Percentiles rank a stretch among this genome's conserved stretches.
Evolutionary conservation across 108 stramenopile species (phyloP).

Genomic region (Aurantiochytrium sp.): DNA sequence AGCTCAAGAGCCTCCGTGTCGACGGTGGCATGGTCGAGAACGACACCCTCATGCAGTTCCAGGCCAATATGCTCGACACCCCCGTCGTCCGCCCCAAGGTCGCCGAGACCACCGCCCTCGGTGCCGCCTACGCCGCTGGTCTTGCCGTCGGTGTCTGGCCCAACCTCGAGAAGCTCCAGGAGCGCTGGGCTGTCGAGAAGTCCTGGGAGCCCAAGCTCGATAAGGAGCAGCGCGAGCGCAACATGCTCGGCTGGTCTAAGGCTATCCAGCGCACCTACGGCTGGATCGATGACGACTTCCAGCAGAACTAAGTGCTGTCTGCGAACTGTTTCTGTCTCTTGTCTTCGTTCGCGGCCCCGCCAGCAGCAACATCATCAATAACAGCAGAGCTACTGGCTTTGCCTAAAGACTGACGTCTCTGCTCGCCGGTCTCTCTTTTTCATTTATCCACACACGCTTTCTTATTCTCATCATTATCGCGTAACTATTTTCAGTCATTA

Average conservation of each 20-base stretch:
- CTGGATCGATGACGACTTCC: slow-evolving; percentile 52
- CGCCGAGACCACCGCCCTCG: slow-evolving; percentile 87
- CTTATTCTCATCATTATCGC: too few species aligned
- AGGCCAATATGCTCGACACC: slow-evolving; percentile 80
- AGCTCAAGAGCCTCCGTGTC: slow-evolving; percentile 62
- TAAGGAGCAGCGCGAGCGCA: slow-evolving; percentile 44
- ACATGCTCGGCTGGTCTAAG: slow-evolving; percentile 75
- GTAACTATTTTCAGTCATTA: too few species aligned
- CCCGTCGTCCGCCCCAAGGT: slow-evolving; percentile 67
- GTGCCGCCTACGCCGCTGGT: slow-evolving; percentile 91
- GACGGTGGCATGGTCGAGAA: slow-evolving; percentile 91
- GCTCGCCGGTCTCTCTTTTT: too few species aligned
- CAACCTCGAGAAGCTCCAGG: slow-evolving; percentile 63
- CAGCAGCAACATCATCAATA: background rate
- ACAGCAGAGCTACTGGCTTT: background rate
- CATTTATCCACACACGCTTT: too few species aligned
- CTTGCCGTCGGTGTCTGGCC: slow-evolving; percentile 87
- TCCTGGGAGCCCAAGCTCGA: slow-evolving; percentile 65
- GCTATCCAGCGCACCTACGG: slow-evolving; percentile 73
- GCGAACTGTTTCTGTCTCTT: background rate
- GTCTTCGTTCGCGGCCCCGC: too few species aligned
- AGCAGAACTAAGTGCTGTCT: background rate
- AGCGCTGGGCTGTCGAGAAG: slow-evolving; percentile 64
- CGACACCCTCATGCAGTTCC: slow-evolving; percentile 87
- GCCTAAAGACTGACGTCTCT: background rate